Conservation (phyloP, 352 stramenopile species). For the Paralagenidium karlingii region DNA sequence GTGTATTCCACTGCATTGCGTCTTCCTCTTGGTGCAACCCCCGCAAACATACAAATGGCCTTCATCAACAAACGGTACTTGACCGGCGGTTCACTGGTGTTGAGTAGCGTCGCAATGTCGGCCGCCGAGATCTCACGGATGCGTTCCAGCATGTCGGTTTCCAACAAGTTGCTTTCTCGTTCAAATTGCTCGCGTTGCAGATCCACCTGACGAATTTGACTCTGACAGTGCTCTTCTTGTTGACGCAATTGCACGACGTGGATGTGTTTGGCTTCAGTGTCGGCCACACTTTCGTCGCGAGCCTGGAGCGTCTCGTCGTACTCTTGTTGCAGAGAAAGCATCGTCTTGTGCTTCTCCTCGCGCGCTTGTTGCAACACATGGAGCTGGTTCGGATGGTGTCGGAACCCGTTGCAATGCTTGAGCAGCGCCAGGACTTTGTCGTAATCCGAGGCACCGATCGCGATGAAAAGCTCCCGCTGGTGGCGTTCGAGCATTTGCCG, state of each 20-base stretch:
- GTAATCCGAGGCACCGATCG: constrained; percentile 64
- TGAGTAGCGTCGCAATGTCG: constrained; percentile 55
- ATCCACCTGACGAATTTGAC: constrained; percentile 36
- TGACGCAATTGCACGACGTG: constrained; percentile 22
- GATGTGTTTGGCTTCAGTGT: constrained; percentile 51
- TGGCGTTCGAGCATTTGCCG: constrained; percentile 30
- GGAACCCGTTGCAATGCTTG: constrained; percentile 11
- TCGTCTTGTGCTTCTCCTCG: constrained; percentile 7
- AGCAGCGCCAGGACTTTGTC: constrained; percentile 28
- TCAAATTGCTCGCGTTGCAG: constrained; percentile 27
- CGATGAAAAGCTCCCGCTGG: constrained; percentile 43
- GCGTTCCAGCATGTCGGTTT: constrained; percentile 40
- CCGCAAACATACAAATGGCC: constrained; percentile 56
- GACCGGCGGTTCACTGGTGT: constrained; percentile 31
- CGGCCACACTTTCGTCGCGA: constrained; percentile 60
- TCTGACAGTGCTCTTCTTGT: constrained; percentile 38
- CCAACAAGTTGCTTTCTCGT: constrained; percentile 33
- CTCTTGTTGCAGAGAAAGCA: constrained; percentile 7
- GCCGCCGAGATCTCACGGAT: constrained; percentile 61
- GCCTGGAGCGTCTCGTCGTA: constrained; percentile 27
- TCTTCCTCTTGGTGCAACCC: constrained; percentile 32
- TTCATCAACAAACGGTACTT: constrained; percentile 53
- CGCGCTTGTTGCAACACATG: constrained; percentile 11
- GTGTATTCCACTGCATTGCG: constrained; percentile 52
- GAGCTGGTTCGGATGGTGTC: background rate